A percentile compares a stretch with the other conserved stretches of the same genome.
Evolutionary conservation across 768 basidiomycete genomes (phyloP).

Genomic region (Daedaleopsis nitida): DNA sequence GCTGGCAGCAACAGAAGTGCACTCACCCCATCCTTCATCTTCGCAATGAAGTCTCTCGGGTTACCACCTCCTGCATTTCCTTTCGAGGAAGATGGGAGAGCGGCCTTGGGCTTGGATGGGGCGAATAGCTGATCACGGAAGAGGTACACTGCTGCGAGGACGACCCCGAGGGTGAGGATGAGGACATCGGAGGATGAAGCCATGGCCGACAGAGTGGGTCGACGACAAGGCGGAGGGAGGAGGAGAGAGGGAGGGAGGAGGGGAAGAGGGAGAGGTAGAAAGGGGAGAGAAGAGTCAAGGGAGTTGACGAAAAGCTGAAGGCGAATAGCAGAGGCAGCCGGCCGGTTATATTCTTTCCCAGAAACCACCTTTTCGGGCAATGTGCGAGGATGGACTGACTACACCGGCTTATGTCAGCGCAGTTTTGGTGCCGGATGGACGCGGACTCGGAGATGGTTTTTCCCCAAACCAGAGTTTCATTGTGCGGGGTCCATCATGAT

Average conservation of each 20-base stretch:
- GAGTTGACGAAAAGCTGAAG: conserved; percentile 2
- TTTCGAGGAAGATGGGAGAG: conserved; percentile 47
- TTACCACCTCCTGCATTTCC: conserved; percentile 68
- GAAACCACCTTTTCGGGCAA: conserved; percentile 4
- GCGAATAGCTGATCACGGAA: conserved; percentile 82
- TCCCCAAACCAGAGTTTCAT: too few species aligned
- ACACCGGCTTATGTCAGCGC: conserved; percentile 7
- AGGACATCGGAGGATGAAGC: conserved; percentile 72
- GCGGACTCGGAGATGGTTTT: too few species aligned
- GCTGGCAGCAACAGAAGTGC: neutral
- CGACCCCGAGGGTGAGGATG: conserved; percentile 72
- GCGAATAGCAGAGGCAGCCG: neutral
- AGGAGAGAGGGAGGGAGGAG: conserved; percentile 14
- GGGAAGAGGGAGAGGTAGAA: conserved; percentile 9
- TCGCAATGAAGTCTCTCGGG: conserved; percentile 91
- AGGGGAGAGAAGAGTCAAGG: neutral
- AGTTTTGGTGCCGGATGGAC: neutral
- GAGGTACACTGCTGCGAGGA: conserved; percentile 77
- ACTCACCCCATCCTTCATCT: conserved; percentile 92
- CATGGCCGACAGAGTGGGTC: conserved; percentile 40
- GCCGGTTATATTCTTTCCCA: conserved; percentile 9
- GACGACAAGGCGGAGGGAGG: conserved; percentile 8
- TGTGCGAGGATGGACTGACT: conserved; percentile 1
- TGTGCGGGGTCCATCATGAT: too few species aligned
- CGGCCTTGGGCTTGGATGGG: conserved; percentile 62